Evolutionary conservation across 2,329 filamentous ascomycete genomes (phyloP).

Genomic region (Pyricularia pennisetigena): DNA sequence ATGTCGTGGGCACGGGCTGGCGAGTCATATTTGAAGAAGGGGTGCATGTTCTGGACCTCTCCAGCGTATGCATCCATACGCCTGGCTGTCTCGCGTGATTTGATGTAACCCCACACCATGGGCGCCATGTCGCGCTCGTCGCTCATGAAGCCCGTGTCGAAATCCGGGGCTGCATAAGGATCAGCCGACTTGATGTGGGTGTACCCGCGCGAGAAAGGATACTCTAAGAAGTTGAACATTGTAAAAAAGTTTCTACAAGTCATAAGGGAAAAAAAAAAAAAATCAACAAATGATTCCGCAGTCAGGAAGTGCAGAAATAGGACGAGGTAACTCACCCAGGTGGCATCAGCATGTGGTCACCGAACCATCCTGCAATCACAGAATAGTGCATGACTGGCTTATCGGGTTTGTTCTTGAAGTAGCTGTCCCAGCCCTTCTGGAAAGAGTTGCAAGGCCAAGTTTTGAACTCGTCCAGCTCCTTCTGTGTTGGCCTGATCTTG

Average conservation of each 20-base stretch:
- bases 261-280: too few relatives aligned
- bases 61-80: constrained; percentile 71
- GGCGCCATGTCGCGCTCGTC: constrained; percentile 77
- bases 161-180: constrained; percentile 66
- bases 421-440: constrained; percentile 65
- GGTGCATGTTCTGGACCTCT: constrained; percentile 60
- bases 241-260: constrained; percentile 56
- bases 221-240: constrained; percentile 76
- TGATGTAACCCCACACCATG: constrained; percentile 79
- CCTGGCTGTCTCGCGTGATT: constrained; percentile 69
- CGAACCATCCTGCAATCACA: constrained; percentile 59
- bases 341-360: constrained; percentile 54
- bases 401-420: constrained; percentile 77
- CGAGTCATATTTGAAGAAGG: constrained; percentile 62
- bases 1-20: constrained; percentile 62
- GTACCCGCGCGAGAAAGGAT: constrained; percentile 63
- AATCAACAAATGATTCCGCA: too few relatives aligned
- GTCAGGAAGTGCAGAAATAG: not conserved
- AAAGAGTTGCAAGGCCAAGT: constrained; percentile 68
- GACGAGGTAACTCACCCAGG: constrained; percentile 32
- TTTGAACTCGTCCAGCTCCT: constrained; percentile 60
- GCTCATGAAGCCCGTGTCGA: constrained; percentile 78
- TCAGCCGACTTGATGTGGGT: constrained; percentile 63
- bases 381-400: constrained; percentile 84
- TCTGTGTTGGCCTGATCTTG: constrained; percentile 61